Evolutionary conservation across 2,329 filamentous ascomycete genomes (phyloP).

Genomic region (Penicillium sp.): DNA sequence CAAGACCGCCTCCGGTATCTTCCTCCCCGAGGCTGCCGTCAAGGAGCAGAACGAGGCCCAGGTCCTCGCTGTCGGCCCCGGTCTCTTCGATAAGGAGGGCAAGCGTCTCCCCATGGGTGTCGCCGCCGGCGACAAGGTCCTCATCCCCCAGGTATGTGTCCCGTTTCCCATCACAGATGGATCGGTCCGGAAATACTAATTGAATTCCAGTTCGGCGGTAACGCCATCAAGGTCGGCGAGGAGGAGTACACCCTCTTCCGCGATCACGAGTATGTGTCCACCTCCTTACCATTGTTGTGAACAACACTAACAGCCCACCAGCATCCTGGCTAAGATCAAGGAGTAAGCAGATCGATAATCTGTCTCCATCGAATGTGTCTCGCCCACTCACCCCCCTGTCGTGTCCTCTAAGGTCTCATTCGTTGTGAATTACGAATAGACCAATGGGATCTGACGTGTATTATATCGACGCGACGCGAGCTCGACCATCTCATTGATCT

Average conservation of each 20-base stretch:
- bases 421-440: conserved; percentile 19
- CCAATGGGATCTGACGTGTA: conserved; percentile 28
- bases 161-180: background rate
- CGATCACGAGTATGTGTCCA: conserved; percentile 84
- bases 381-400: conserved; percentile 14
- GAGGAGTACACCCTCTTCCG: conserved; percentile 96
- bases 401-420: conserved; percentile 5
- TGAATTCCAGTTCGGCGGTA: conserved; percentile 75
- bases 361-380: conserved; percentile 15
- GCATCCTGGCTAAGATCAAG: conserved; percentile 98
- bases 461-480: conserved; percentile 37
- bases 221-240: conserved; percentile 94
- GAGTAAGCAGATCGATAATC: conserved; percentile 62
- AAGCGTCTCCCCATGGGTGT: conserved; percentile 86
- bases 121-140: conserved; percentile 79
- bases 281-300: background rate
- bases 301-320: conserved; percentile 40
- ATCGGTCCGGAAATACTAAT: conserved; percentile 20
- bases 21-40: conserved; percentile 92
- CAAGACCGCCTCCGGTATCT: conserved; percentile 96
- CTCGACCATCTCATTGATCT: conserved; percentile 25
- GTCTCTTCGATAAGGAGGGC: conserved; percentile 82
- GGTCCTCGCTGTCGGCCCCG: conserved; percentile 92
- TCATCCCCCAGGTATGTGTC: conserved; percentile 83
- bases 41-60: conserved; percentile 99